A percentile compares a stretch with the other conserved stretches of the same genome.
These are phyloP conservation scores for Strobilomyces dryophilus DNA, from an alignment of 768 basidiomycete species.

Conservation along the genomic window DNA sequence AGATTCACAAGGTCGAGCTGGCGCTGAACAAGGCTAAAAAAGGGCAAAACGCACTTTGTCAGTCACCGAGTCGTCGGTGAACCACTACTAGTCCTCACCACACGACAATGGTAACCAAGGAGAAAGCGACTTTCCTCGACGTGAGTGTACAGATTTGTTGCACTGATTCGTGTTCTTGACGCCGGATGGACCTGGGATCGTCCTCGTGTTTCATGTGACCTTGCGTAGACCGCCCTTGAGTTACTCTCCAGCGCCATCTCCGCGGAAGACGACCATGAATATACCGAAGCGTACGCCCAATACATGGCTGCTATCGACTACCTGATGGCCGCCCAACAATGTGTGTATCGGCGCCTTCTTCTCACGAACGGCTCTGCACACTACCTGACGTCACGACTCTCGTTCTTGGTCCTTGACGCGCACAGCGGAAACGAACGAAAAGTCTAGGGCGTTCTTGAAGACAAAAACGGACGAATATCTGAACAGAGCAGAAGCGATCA, in stretches of 20 bases:
- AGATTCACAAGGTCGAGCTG: no score
- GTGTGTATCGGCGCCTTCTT: constrained; percentile 34
- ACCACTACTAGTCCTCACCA: no score
- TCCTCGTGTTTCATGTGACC: no score
- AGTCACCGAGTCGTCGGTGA: no score
- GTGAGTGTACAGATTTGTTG: constrained; percentile 1
- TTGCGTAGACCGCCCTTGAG: constrained; percentile 66
- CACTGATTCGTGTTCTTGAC: background rate
- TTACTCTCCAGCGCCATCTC: constrained; percentile 88
- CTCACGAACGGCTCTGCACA: background rate
- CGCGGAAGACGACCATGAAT: constrained; percentile 85
- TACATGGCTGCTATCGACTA: constrained; percentile 95
- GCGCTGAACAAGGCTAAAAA: no score
- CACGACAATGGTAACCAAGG: background rate
- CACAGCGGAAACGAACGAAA: constrained; percentile 17
- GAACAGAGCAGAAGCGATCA: constrained; percentile 14
- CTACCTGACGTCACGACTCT: background rate
- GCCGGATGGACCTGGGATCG: background rate
- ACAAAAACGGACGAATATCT: constrained; percentile 18
- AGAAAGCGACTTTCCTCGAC: constrained; percentile 6
- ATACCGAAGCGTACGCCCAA: constrained; percentile 86
- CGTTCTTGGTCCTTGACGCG: background rate
- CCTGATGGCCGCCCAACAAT: constrained; percentile 94
- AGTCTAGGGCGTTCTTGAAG: constrained; percentile 15
- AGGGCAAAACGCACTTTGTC: no score